Evolutionary conservation across 352 stramenopile genomes (phyloP).

Genomic region (Phytophthora quininea): DNA sequence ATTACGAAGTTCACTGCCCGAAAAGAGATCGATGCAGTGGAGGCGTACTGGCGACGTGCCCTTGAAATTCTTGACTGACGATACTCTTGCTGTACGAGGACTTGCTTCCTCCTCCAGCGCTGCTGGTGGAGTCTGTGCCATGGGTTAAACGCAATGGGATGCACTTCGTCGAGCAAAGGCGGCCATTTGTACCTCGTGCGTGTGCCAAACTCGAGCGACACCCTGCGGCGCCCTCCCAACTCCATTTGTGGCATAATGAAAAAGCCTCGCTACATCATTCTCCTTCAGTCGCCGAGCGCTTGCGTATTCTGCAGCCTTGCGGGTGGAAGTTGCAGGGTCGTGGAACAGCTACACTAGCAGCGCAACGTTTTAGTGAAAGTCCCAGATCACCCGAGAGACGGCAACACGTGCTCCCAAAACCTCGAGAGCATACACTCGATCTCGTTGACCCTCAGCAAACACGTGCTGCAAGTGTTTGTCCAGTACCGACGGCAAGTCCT

Average conservation of each 20-base stretch:
- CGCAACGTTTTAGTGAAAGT: constrained; percentile 54
- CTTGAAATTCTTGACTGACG: constrained; percentile 34
- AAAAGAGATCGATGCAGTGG: constrained; percentile 56
- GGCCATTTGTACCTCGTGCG: constrained; percentile 22
- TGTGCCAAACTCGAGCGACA: constrained; percentile 46
- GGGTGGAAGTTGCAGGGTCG: constrained; percentile 34
- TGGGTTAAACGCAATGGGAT: constrained; percentile 23
- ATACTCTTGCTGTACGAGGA: constrained; percentile 13
- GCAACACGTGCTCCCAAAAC: constrained; percentile 65
- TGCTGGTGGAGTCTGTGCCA: constrained; percentile 5
- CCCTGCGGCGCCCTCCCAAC: constrained; percentile 56
- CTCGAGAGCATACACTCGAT: constrained; percentile 59
- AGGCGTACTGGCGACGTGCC: constrained; percentile 44
- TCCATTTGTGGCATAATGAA: constrained; percentile 68
- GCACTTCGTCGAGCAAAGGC: constrained; percentile 30
- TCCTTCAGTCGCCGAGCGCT: constrained; percentile 48
- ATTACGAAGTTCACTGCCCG: constrained; percentile 65
- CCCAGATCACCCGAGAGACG: constrained; percentile 68
- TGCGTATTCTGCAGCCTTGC: constrained; percentile 9
- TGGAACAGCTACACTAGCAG: constrained; percentile 67
- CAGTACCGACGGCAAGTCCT: constrained; percentile 36
- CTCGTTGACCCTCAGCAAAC: constrained; percentile 34
- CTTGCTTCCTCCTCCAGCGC: background rate
- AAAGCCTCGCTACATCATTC: constrained; percentile 54
- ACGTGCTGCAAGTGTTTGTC: constrained; percentile 66